Evolutionary conservation across 306 rosid genomes (phyloP), one percentile per base, ranked within the genome.

Genomic region (Crotalaria pallida): DNA sequence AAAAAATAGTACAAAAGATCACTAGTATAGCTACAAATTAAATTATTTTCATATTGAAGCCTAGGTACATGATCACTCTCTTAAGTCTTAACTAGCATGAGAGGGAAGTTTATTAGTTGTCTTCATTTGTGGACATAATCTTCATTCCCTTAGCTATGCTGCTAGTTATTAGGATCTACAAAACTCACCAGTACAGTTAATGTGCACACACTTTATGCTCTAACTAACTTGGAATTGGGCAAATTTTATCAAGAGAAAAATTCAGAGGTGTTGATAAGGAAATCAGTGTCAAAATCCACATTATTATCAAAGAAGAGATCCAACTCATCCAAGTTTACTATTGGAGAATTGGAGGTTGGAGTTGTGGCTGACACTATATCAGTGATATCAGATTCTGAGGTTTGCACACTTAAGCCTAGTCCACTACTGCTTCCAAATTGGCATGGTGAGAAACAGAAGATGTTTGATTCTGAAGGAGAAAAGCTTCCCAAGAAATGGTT

Each of bases 311-410:
- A 67, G 7, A 77, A 26, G 73, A 85, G 24, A 76, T 83, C 90
- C 13, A 80, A 74, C 26, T 80, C 85, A 76, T 83, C 90, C 15
- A 80, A 76, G 33, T 80, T 84, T 49, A 62, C 66, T 11, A 85
- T 82, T 8, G 90, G 86, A 0, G 96, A 93, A 79, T 85, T 88
- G 77, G 80, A 23, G 59, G 41, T 85, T 3, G 96, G 90, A 75
- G 81, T 85, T 44, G 89, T 79, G 11, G 81, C 79, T 41, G 98
- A 93, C 40, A 85, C 58, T 3, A 81, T 86, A 62, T 88, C 96
- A 13, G 73, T 80, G 67, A 72, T 70, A 58, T 81, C 86, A 52
- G 91, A 86, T 6, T 88, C 88, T 24, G 94, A 77, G 66, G 79
- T 80, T 29, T 75, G 92, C 67, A 75, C 80, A 56, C 66, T 75